Evolutionary conservation across 805 yeast species (phyloP).

Genomic region (Candida vartiovaarae): DNA sequence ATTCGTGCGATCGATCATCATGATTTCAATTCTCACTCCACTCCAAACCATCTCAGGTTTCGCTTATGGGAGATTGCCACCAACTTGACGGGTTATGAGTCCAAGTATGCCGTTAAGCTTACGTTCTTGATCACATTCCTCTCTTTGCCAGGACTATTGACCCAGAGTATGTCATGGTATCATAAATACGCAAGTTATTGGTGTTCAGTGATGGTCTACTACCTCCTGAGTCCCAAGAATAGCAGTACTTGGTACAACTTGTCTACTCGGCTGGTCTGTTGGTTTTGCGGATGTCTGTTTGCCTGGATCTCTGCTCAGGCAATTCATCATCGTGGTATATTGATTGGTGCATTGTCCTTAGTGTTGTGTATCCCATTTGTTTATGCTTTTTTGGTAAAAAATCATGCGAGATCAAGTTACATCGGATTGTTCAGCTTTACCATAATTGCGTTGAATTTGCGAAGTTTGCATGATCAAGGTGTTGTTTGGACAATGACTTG

Average conservation of each 20-base stretch:
- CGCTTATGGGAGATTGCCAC: conserved; percentile 32
- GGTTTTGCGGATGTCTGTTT: conserved; percentile 38
- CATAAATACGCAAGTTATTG: conserved; percentile 36
- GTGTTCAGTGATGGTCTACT: conserved; percentile 31
- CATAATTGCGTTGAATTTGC: conserved; percentile 29
- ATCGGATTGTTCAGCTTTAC: conserved; percentile 35
- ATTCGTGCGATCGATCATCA: conserved; percentile 35
- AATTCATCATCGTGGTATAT: conserved; percentile 28
- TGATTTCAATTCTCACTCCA: conserved; percentile 35
- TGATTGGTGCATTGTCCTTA: conserved; percentile 34
- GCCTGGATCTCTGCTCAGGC: conserved; percentile 41
- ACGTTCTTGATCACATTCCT: conserved; percentile 30
- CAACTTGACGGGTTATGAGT: conserved; percentile 29
- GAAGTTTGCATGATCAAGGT: conserved; percentile 1
- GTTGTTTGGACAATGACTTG: conserved; percentile 32
- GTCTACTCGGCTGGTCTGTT: conserved; percentile 26
- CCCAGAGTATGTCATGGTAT: conserved; percentile 35
- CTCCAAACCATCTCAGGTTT: conserved; percentile 28
- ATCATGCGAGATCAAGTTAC: conserved; percentile 37
- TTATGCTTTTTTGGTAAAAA: conserved; percentile 28
- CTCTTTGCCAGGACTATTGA: conserved; percentile 38
- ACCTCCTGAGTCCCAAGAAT: conserved; percentile 35
- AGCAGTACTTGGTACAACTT: conserved; percentile 30
- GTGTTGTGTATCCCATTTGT: conserved; percentile 28
- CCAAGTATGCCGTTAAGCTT: conserved; percentile 38